Base-by-base conservation (phyloP, 805 yeast genomes). In the Yamadazyma philogaea region DNA sequence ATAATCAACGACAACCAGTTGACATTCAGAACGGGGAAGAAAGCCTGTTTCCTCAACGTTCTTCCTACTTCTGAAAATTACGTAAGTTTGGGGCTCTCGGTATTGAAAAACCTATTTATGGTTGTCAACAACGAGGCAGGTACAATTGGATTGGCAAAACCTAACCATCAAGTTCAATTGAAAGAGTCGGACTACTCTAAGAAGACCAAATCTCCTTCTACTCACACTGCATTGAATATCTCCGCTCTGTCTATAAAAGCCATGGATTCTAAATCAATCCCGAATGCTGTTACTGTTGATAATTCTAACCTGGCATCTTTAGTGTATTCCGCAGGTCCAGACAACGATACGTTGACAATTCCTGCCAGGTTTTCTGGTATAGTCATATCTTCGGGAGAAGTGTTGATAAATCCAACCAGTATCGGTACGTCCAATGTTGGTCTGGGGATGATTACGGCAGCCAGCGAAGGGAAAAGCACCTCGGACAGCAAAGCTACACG, bases 101-200 rank as follows among this genome's bases (percentile, higher is more conserved):
- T 84, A 50, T 48, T 84, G 36, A 66, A 66, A 39, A 64, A 70
- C 36, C 60, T 74, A 6, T 83, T 77, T 54, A 45, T 84, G 30
- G 90, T 82, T 0, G 81, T 82, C 30, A 88, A 84, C 57, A 70
- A 78, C 47, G 87, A 74, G 12, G 77, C 77, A 15, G 57, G 66
- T 19, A 63, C 64, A 17, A 55, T 84, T 20, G 93, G 84, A 0
- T 38, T 84, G 38, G 86, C 80, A 1, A 72, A 72, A 36, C 68
- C 82, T 2, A 66, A 67, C 42, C 46, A 42, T 8, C 40, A 48
- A 18, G 19, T 59, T 11, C 39, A 43, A 7, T 35, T 49, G 4
- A 34, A 36, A 18, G 21, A 36, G 16, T 34, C 33, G 3, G 55
- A 46, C 28, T 49, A 49, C 30, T 35, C 39, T 8, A 40, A 44